Evolutionary conservation across 2,329 filamentous ascomycete species (phyloP), one percentile per base, ranked within the genome.

Genomic region (Plectosphaerella cucumerina): DNA sequence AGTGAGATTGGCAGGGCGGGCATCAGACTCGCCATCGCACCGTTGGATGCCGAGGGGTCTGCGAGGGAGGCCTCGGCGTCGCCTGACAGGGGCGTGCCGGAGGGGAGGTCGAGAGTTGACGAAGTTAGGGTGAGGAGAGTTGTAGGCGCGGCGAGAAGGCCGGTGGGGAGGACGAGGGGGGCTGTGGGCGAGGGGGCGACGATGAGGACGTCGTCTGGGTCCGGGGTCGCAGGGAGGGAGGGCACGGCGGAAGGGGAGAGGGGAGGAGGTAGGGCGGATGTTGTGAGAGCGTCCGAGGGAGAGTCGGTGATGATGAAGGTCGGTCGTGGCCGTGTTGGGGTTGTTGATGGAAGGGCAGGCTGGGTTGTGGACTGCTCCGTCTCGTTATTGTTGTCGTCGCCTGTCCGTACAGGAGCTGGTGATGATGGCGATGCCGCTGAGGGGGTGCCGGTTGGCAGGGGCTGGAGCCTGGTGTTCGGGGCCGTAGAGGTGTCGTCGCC

Each of bases 1-100:
- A 56, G 47, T 6, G 55, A 39, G 44, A 56, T 56, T 3, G 55
- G 53, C 47, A 56, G 53, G 31, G 55, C 55, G 14, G 55, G 55
- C 55, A 56, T 56, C 22, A 56, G 46, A 14, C 47, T 47, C 11
- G 53, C 47, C 14, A 37, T 46, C 42, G 42, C 23, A 15, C 33
- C 17, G n/a, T 44, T 43, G 14, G 48, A 37, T 4, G 48, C 51
- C 11, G 39, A 42, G 15, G 50, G 48, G 17, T 45, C 46, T 20
- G 44, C 18, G 20, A 35, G 18, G 47, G 18, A 18, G 15, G 34
- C 21, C 6, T 26, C 45, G 3, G 45, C 14, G 45, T 33, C 37
- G 21, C 35, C 37, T 17, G 26, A 15, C 4, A 17, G 21, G 33
- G 18, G 18, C 18, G 33, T 47, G n/a, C 18, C 12, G 8, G 45